Conservation (phyloP, 2,329 filamentous ascomycete genomes). For the Exophiala sp. region DNA sequence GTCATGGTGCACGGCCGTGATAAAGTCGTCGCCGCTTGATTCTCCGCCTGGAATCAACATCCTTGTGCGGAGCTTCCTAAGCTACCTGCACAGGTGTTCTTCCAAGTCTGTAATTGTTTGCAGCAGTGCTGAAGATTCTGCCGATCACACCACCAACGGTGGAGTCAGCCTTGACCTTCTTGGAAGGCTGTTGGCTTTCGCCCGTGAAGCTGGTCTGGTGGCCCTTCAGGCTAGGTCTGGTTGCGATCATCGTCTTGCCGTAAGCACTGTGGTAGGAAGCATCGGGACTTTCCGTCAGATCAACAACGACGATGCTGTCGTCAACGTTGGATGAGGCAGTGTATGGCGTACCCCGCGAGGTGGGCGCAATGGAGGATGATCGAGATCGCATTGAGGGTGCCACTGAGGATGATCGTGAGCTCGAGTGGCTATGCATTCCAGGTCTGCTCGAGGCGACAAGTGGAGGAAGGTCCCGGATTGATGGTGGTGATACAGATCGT, state of each 20-base stretch:
- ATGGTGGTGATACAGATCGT: constrained; percentile 44
- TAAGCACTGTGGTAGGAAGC: constrained; percentile 24
- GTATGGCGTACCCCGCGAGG: constrained; percentile 42
- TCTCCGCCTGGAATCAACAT: neutral
- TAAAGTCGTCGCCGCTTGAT: constrained; percentile 4
- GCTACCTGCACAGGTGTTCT: constrained; percentile 25
- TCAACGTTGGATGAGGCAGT: constrained; percentile 37
- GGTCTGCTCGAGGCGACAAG: constrained; percentile 42
- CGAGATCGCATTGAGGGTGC: constrained; percentile 41
- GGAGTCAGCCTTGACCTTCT: constrained; percentile 39
- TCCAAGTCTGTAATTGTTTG: constrained; percentile 35
- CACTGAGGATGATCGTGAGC: constrained; percentile 44
- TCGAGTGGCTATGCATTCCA: constrained; percentile 38
- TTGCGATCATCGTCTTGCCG: constrained; percentile 6
- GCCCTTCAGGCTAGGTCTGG: constrained; percentile 33
- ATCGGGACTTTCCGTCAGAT: constrained; percentile 29
- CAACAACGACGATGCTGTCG: constrained; percentile 27
- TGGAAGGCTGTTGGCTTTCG: constrained; percentile 37
- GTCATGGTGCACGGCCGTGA: neutral
- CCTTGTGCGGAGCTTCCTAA: constrained; percentile 5
- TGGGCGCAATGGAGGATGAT: constrained; percentile 39
- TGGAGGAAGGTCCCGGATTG: constrained; percentile 42
- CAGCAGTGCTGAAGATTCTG: constrained; percentile 42
- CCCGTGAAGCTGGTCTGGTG: constrained; percentile 29
- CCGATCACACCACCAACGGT: constrained; percentile 40